Conservation (phyloP, 179 eudicot genomes). For the Camellia oleifera region DNA sequence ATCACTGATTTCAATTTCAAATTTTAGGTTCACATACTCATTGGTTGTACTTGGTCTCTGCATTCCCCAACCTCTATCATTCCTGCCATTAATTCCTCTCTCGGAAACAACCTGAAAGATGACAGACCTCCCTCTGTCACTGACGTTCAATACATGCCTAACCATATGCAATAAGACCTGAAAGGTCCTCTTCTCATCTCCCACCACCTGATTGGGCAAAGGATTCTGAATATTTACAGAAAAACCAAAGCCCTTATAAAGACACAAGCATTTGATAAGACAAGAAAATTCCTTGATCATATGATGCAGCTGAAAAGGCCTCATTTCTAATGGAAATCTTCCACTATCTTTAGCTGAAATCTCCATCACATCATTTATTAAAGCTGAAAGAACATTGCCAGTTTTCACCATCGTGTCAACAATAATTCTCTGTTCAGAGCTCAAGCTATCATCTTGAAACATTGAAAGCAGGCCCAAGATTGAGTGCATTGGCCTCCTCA, state of each 20-base stretch:
- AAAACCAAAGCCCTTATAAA: slow-evolving; percentile 46
- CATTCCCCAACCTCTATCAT: slow-evolving; percentile 54
- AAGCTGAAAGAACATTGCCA: slow-evolving; percentile 59
- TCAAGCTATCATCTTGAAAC: slow-evolving; percentile 47
- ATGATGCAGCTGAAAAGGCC: slow-evolving; percentile 52
- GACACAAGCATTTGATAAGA: slow-evolving; percentile 71
- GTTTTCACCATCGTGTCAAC: slow-evolving; percentile 69
- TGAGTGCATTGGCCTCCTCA: slow-evolving; percentile 87
- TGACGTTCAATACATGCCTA: slow-evolving; percentile 61
- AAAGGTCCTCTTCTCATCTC: slow-evolving; percentile 77
- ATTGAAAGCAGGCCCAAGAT: slow-evolving; percentile 68
- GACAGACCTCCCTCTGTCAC: slow-evolving; percentile 44
- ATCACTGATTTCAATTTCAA: slow-evolving; percentile 52
- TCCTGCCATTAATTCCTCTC: slow-evolving; percentile 45
- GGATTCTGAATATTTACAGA: slow-evolving; percentile 54
- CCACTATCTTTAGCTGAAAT: slow-evolving; percentile 56
- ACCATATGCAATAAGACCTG: slow-evolving; percentile 91
- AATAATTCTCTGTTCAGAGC: slow-evolving; percentile 48
- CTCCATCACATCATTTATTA: slow-evolving; percentile 83
- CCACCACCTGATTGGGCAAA: slow-evolving; percentile 61
- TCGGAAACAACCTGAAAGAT: slow-evolving; percentile 48
- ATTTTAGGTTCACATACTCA: slow-evolving; percentile 49
- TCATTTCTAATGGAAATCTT: slow-evolving; percentile 54
- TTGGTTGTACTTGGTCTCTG: slow-evolving; percentile 61
- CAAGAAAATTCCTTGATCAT: slow-evolving; percentile 72